A percentile compares a stretch with the other conserved stretches of the same genome.
Conservation (phyloP, 441 rosid species). For the Metrosideros polymorpha region DNA sequence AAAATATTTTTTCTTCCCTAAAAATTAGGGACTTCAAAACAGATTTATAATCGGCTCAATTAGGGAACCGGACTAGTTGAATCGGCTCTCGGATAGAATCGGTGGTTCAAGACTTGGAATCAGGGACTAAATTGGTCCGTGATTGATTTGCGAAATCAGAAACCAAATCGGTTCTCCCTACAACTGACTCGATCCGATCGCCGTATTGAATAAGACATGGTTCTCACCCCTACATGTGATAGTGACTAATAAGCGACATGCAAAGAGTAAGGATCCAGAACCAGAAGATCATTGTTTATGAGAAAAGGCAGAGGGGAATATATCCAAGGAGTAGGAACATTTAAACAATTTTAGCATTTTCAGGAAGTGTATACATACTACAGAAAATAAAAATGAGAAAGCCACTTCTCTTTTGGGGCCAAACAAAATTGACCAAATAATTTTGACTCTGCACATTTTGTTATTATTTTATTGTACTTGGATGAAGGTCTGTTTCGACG, state of each 20-base stretch:
- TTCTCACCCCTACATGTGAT: not conserved
- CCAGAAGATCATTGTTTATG: not conserved
- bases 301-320: not conserved
- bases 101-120: not conserved
- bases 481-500: not conserved
- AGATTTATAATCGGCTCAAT: not conserved
- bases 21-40: not conserved
- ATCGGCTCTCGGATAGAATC: not conserved
- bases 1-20: not conserved
- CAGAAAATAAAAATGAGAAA: not conserved
- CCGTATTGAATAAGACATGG: not conserved
- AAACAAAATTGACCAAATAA: not conserved
- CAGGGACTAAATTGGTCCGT: fast-evolving
- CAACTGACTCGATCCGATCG: not conserved
- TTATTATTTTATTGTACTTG: not conserved
- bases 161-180: not conserved
- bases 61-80: not conserved
- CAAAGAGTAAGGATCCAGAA: not conserved
- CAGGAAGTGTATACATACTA: not conserved
- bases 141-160: not conserved
- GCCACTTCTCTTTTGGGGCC: not conserved
- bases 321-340: not conserved
- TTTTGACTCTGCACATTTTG: not conserved
- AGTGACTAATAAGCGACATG: not conserved
- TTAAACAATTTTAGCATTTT: not conserved